These are phyloP conservation scores for Diaporthe sp. DNA, from an alignment of 2,329 filamentous ascomycete genomes.

Conservation along the genomic window DNA sequence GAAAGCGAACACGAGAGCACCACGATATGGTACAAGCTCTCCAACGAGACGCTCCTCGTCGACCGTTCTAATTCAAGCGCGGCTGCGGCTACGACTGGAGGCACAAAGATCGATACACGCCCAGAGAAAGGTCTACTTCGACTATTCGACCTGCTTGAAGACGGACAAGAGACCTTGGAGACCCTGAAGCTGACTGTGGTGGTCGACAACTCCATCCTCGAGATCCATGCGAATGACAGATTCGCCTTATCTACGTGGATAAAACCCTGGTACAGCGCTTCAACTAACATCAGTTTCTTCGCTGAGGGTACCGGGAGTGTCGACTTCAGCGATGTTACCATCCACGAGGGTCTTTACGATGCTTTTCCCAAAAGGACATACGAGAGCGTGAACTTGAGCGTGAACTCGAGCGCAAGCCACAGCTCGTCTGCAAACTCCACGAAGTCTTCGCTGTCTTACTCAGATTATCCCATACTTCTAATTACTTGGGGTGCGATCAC, in stretches of 20 bases:
- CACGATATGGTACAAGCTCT: slow-evolving; percentile 60
- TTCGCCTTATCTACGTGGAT: slow-evolving; percentile 60
- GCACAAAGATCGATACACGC: slow-evolving; percentile 50
- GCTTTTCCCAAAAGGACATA: slow-evolving; percentile 42
- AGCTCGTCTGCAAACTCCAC: slow-evolving; percentile 4
- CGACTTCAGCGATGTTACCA: slow-evolving; percentile 50
- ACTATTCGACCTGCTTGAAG: slow-evolving; percentile 54
- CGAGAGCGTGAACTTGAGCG: neutral
- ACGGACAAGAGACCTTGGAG: slow-evolving; percentile 51
- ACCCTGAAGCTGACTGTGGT: slow-evolving; percentile 56
- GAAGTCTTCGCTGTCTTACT: neutral
- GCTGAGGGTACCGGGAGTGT: slow-evolving; percentile 51
- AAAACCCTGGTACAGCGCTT: slow-evolving; percentile 54
- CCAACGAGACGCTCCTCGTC: slow-evolving; percentile 57
- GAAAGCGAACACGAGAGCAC: slow-evolving; percentile 56
- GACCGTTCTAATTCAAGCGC: slow-evolving; percentile 58
- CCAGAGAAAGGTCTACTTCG: slow-evolving; percentile 56
- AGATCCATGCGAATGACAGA: slow-evolving; percentile 58
- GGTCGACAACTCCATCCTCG: slow-evolving; percentile 55
- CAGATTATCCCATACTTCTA: neutral
- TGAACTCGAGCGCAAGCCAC: neutral
- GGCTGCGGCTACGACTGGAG: slow-evolving; percentile 54
- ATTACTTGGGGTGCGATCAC: neutral
- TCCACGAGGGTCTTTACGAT: slow-evolving; percentile 54
- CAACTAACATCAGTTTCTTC: slow-evolving; percentile 54